These are phyloP conservation scores for Lathyrus oleraceus DNA, from an alignment of 306 rosid species.

Conservation along the genomic window DNA sequence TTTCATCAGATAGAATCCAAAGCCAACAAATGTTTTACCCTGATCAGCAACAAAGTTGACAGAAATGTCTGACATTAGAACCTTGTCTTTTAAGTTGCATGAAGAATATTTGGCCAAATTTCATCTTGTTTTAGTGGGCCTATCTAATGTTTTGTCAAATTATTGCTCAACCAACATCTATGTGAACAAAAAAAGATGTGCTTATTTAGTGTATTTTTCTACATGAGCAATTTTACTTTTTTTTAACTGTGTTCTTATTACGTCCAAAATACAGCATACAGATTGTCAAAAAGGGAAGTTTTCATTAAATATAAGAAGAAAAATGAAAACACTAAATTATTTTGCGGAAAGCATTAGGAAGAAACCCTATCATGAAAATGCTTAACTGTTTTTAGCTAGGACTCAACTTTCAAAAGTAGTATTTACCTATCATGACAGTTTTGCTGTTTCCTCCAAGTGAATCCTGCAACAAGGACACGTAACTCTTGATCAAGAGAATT, in stretches of 20 bases:
- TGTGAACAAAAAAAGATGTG: constrained; percentile 1
- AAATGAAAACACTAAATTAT: constrained; percentile 8
- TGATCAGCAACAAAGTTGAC: neutral
- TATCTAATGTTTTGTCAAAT: constrained; percentile 10
- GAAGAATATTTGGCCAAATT: constrained; percentile 7
- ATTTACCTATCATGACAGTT: constrained; percentile 87
- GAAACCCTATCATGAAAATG: constrained; percentile 16
- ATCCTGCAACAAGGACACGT: constrained; percentile 59
- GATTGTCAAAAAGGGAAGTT: neutral
- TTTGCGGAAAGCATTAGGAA: constrained; percentile 29
- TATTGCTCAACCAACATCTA: constrained; percentile 20
- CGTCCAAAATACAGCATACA: neutral
- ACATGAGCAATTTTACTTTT: constrained; percentile 10
- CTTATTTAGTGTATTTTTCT: constrained; percentile 10
- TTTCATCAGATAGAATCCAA: constrained; percentile 12
- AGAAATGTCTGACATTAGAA: too few relatives aligned
- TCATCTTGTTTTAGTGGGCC: constrained; percentile 9
- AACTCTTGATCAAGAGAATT: constrained; percentile 35
- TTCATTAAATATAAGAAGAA: constrained; percentile 13
- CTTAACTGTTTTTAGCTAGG: constrained; percentile 8
- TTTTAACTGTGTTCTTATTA: constrained; percentile 22
- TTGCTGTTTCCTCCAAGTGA: constrained; percentile 93
- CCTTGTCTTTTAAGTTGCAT: neutral
- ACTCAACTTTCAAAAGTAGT: constrained; percentile 35
- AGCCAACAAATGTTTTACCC: constrained; percentile 5